Conservation (phyloP, 306 rosid genomes). For the Quercus variabilis region DNA sequence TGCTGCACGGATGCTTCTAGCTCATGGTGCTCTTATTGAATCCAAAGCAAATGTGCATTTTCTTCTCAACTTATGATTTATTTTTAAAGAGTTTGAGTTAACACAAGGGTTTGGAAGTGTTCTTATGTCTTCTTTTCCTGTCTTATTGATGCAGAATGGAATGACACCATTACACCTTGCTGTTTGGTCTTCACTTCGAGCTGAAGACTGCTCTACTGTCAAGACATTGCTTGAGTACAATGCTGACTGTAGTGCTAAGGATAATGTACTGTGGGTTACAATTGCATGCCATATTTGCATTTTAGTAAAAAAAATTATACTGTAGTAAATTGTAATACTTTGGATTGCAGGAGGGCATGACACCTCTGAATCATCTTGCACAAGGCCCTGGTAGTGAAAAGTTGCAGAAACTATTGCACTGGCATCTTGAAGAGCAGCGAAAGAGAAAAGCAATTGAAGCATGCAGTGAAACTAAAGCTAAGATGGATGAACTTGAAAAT, state of each 20-base stretch:
- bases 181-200: slow-evolving; percentile 83
- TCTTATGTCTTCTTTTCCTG: slow-evolving; percentile 14
- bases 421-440: slow-evolving; percentile 76
- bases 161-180: slow-evolving; percentile 99
- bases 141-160: slow-evolving; percentile 70
- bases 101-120: slow-evolving; percentile 7
- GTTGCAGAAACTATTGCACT: slow-evolving; percentile 53
- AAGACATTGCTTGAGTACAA: slow-evolving; percentile 64
- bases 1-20: slow-evolving; percentile 66
- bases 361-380: slow-evolving; percentile 80
- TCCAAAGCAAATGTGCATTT: slow-evolving; percentile 83
- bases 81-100: slow-evolving; percentile 18
- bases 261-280: slow-evolving; percentile 46
- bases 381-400: slow-evolving; percentile 74
- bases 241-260: slow-evolving; percentile 87
- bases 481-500: slow-evolving; percentile 82
- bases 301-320: slow-evolving; percentile 5
- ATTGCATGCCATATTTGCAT: slow-evolving; percentile 1
- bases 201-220: slow-evolving; percentile 72
- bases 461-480: slow-evolving; percentile 82
- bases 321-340: slow-evolving; percentile 6
- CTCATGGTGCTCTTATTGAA: slow-evolving; percentile 72
- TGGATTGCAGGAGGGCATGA: slow-evolving; percentile 85
- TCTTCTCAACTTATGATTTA: slow-evolving; percentile 20
- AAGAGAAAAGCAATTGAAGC: slow-evolving; percentile 81